Base-by-base conservation (phyloP, 768 basidiomycete species). In the Calocybe indica region DNA sequence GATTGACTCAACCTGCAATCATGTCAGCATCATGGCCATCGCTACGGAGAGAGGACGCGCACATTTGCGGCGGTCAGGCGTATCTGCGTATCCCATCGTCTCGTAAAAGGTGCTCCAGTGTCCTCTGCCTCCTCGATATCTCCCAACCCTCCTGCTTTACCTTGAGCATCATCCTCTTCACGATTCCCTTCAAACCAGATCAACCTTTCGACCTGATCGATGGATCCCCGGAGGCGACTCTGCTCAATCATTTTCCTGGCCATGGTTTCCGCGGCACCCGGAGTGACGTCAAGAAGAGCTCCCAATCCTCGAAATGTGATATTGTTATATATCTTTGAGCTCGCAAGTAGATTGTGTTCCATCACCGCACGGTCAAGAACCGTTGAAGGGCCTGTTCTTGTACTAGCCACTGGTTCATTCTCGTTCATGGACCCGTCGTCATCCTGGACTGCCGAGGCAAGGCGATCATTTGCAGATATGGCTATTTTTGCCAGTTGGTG, bases 211-310 rank as follows among this genome's bases (percentile, higher is more conserved):
- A 97, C 92, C 62, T 99, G 96, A 62, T 99, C 96, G 49, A 99
- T 95, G 49, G 84, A 85, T 28, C 89, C 96, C 52, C 89, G 84
- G 51, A 98, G 69, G 47, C 96, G 85, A 7, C 92, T 88, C 67
- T 99, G 96, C 61, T 97, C 93, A 43, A 99, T 96, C 96, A 99
- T 99, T 62, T 88, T 90, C 45, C 95, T 79, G 7, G 95, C 94
- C 88, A 98, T 97, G 1, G 85, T 92, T 67, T 99, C 96, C 12
- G 95, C 95, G 11, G 92, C 92, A 28, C 87, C 86, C 10, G 95
- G 88, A 3, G 90, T 87, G 53, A 98, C 70, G 60, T 92, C 90
- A 40, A 99, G 75, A 11, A 98, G 71, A 1, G 88, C 82, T 14
- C 96, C 96, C 7, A 98, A 68, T n/a, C 95, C 96, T 28, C 79